A percentile compares a stretch with the other conserved stretches of the same genome.
Evolutionary conservation across 129 eudicot species (phyloP).

Genomic region (Flaveria sonorensis): DNA sequence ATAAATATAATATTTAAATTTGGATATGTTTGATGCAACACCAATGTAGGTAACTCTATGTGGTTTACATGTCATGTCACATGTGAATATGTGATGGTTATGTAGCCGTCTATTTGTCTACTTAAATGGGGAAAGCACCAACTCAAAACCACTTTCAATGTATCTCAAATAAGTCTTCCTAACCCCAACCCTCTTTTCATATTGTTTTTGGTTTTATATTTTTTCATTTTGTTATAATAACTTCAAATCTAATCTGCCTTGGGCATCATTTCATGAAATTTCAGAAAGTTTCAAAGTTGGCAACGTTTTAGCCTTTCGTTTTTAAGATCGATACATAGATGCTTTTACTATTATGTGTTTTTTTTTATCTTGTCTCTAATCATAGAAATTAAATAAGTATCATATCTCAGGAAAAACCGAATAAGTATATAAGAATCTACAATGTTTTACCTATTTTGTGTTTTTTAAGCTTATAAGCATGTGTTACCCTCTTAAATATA

Average conservation of each 20-base stretch:
- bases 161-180: constrained; percentile 47
- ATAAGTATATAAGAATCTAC: no score
- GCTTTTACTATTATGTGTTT: neutral
- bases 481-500: no score
- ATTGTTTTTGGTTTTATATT: neutral
- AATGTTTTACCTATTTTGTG: no score
- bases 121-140: constrained; percentile 43
- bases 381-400: neutral
- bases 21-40: neutral
- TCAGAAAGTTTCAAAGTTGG: neutral
- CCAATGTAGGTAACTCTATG: constrained; percentile 4
- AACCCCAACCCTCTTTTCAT: constrained; percentile 12
- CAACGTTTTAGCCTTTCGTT: neutral
- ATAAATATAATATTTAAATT: neutral
- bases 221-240: neutral
- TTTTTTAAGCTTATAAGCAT: no score
- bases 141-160: constrained; percentile 46
- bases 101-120: constrained; percentile 66
- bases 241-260: constrained; percentile 37
- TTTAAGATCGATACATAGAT: neutral
- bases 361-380: neutral
- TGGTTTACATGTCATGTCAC: constrained; percentile 60
- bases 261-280: constrained; percentile 23
- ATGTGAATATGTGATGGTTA: constrained; percentile 69
- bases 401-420: no score